These are phyloP conservation scores for Curvularia sp. DNA, from an alignment of 2,329 filamentous ascomycete species.

Conservation along the genomic window DNA sequence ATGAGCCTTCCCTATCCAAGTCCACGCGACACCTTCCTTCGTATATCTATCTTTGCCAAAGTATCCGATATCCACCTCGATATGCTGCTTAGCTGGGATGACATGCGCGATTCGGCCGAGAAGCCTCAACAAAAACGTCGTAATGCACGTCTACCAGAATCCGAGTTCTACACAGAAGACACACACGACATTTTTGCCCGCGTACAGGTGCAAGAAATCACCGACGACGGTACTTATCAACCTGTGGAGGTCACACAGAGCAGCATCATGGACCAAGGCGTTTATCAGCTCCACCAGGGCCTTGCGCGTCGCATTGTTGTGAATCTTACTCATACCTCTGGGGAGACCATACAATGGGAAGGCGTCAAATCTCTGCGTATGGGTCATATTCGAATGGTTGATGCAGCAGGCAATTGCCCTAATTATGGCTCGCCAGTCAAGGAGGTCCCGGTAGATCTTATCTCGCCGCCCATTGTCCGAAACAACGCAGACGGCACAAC, in stretches of 20 bases:
- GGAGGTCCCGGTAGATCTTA: conserved; percentile 78
- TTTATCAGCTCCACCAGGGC: conserved; percentile 94
- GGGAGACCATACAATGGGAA: conserved; percentile 86
- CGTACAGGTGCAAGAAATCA: conserved; percentile 87
- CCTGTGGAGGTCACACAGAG: conserved; percentile 92
- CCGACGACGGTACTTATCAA: conserved; percentile 87
- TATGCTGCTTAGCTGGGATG: conserved; percentile 97
- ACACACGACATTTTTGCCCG: conserved; percentile 90
- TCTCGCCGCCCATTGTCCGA: conserved; percentile 78
- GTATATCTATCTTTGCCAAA: conserved; percentile 89
- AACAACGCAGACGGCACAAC: conserved; percentile 90
- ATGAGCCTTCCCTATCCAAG: conserved; percentile 90
- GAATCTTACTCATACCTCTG: conserved; percentile 89
- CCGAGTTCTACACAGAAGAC: conserved; percentile 91
- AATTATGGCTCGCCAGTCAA: conserved; percentile 75
- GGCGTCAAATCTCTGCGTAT: conserved; percentile 79
- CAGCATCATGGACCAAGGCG: conserved; percentile 82
- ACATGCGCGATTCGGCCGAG: conserved; percentile 81
- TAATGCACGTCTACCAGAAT: conserved; percentile 79
- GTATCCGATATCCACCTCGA: conserved; percentile 94
- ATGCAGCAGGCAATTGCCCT: conserved; percentile 83
- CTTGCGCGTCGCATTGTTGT: conserved; percentile 87
- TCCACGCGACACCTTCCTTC: conserved; percentile 74
- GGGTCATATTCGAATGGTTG: conserved; percentile 81
- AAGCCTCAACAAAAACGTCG: conserved; percentile 65